Evolutionary conservation across 1,284 basidiomycete species (phyloP).

Genomic region (Porogramme epimiltina): DNA sequence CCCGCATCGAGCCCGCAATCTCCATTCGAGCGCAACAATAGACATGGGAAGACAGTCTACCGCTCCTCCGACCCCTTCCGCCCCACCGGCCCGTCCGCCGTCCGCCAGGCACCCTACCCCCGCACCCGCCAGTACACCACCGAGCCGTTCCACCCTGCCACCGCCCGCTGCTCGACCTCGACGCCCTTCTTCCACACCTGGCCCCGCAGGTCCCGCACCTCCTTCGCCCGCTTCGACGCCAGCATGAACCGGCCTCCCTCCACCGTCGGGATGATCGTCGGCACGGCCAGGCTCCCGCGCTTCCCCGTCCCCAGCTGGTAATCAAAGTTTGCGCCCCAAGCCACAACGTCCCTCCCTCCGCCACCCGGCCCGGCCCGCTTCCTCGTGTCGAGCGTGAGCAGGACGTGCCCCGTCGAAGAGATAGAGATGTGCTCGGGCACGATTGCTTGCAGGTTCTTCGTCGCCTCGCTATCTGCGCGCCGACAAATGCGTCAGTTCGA

Average conservation of each 20-base stretch:
- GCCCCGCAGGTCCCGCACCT: constrained; percentile 68
- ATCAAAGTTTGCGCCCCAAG: constrained; percentile 72
- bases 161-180: constrained; percentile 70
- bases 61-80: background rate
- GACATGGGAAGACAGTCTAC: constrained; percentile 7
- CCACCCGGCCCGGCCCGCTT: constrained; percentile 45
- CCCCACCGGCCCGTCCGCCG: constrained; percentile 16
- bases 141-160: constrained; percentile 64
- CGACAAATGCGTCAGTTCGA: background rate
- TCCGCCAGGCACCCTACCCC: too few species aligned
- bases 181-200: constrained; percentile 67
- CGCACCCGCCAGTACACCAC: constrained; percentile 77
- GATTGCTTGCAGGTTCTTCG: constrained; percentile 66
- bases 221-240: constrained; percentile 45
- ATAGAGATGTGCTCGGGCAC: constrained; percentile 70
- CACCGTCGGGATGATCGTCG: constrained; percentile 54
- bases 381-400: constrained; percentile 74
- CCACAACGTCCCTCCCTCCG: constrained; percentile 62
- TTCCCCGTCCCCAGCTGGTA: constrained; percentile 89
- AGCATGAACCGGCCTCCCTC: constrained; percentile 63
- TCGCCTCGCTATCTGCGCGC: constrained; percentile 66
- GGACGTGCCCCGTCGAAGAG: constrained; percentile 79
- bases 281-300: constrained; percentile 71
- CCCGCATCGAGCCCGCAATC: background rate
- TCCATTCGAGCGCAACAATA: constrained; percentile 11